Evolutionary conservation across 2,329 filamentous ascomycete species (phyloP).

Genomic region (Chaetoscypha palmicola): DNA sequence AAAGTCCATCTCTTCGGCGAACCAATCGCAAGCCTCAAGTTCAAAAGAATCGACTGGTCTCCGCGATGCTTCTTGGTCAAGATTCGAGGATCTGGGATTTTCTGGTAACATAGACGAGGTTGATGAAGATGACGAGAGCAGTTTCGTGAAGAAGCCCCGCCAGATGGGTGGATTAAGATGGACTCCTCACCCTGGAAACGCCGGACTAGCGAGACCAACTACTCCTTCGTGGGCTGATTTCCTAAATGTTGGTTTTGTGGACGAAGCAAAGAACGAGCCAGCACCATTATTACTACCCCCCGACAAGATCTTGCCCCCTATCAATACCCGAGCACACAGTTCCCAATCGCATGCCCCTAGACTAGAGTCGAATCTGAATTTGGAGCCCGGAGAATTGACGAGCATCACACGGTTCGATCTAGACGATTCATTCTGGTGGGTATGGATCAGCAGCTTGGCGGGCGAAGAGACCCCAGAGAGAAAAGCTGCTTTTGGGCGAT

Average conservation of each 20-base stretch:
- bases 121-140: slow-evolving; percentile 51
- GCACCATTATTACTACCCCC: slow-evolving; percentile 75
- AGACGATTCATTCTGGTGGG: slow-evolving; percentile 99
- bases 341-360: slow-evolving; percentile 76
- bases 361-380: slow-evolving; percentile 57
- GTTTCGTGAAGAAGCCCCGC: slow-evolving; percentile 31
- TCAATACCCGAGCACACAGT: slow-evolving; percentile 71
- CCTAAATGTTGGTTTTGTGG: slow-evolving; percentile 83
- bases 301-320: slow-evolving; percentile 83
- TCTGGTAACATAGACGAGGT: slow-evolving; percentile 66
- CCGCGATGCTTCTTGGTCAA: slow-evolving; percentile 87
- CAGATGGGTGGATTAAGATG: slow-evolving; percentile 50
- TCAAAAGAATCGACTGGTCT: slow-evolving; percentile 65
- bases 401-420: slow-evolving; percentile 82
- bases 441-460: slow-evolving; percentile 96
- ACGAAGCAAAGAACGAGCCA: slow-evolving; percentile 58
- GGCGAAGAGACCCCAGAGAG: slow-evolving; percentile 78
- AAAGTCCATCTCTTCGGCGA: slow-evolving; percentile 78
- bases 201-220: slow-evolving; percentile 66
- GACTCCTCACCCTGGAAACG: slow-evolving; percentile 59
- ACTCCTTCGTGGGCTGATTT: slow-evolving; percentile 99
- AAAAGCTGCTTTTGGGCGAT: slow-evolving; percentile 90
- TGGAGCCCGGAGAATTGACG: slow-evolving; percentile 89
- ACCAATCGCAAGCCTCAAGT: slow-evolving; percentile 72
- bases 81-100: slow-evolving; percentile 94